Evolutionary conservation across 768 basidiomycete species (phyloP).

Genomic region (Pisolithus sp.): DNA sequence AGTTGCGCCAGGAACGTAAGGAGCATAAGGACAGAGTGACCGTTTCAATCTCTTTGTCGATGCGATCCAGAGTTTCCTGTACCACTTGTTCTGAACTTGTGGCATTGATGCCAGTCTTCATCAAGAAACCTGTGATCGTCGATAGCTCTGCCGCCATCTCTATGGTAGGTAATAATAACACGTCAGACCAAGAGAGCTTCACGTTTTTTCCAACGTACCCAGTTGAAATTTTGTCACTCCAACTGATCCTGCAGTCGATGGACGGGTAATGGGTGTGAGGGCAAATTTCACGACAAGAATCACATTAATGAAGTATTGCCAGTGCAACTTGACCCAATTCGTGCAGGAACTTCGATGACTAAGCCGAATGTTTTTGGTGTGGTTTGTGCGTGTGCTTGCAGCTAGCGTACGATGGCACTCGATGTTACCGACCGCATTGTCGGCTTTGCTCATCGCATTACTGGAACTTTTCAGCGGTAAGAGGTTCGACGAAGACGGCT

Average conservation of each 20-base stretch:
- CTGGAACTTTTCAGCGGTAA: slow-evolving; percentile 18
- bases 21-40: slow-evolving; percentile 8
- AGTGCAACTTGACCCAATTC: too few species aligned
- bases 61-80: slow-evolving; percentile 2
- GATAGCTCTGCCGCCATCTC: background rate
- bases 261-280: too few species aligned
- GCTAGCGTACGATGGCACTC: slow-evolving; percentile 9
- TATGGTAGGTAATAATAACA: background rate
- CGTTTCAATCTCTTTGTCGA: slow-evolving; percentile 14
- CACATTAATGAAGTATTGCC: too few species aligned
- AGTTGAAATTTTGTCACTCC: too few species aligned
- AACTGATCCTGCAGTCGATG: too few species aligned
- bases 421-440: slow-evolving; percentile 39
- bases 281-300: too few species aligned
- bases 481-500: slow-evolving; percentile 2
- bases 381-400: too few species aligned
- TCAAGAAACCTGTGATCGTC: background rate
- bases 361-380: too few species aligned
- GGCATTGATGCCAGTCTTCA: background rate
- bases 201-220: too few species aligned
- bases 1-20: slow-evolving; percentile 14
- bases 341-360: too few species aligned
- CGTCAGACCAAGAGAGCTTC: too few species aligned
- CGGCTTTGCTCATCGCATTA: slow-evolving; percentile 43
- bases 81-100: background rate